Evolutionary conservation across 2,329 filamentous ascomycete genomes (phyloP), one percentile per base, ranked within the genome.

Genomic region (Pyrenophora teres): DNA sequence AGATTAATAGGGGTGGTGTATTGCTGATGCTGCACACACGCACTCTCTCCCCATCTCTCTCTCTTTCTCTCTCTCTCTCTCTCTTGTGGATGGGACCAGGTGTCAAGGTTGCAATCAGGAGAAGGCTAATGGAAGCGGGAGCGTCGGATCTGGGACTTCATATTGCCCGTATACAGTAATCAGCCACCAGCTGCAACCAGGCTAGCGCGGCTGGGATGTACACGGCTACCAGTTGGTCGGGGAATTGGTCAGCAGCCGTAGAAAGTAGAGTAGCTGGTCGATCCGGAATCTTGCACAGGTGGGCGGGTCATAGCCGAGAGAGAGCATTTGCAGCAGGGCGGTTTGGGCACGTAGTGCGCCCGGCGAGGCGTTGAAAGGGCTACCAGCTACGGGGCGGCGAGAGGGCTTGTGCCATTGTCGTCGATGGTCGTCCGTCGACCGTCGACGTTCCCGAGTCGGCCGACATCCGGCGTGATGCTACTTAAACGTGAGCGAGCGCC

Each of bases 161-260:
- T 39, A 32, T 40, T 35, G 56, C 40, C 50, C 52, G 61, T 57
- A 57, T 54, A 46, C 43, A 51, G 43, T 52, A 52, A 50, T 52
- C 50, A 50, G 35, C 16, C 44, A 30, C 43, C 46, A 38, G 38
- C 43, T 40, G 2, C 19, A 40, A 47, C 38, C 46, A 43, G 52
- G 12, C 31, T 54, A 48, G 32, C 40, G 47, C 39, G 41, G 42
- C 59, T 50, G 49, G 53, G 27, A 12, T 30, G 27, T 30, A 30
- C 27, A 52, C 54, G 47, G 49, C 40, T 48, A 52, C 49, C 49
- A 38, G n/a, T 35, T 46, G 23, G 27, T 46, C 48, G 48, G 41
- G 42, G 52, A 53, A 64, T 62, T 64, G 62, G 62, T 64, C 48
- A 61, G 59, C 56, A 37, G 19, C 37, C 12, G 41, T 38, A 50